Conservation (phyloP, 495 filamentous ascomycete genomes). For the Articulospora tetracladia region DNA sequence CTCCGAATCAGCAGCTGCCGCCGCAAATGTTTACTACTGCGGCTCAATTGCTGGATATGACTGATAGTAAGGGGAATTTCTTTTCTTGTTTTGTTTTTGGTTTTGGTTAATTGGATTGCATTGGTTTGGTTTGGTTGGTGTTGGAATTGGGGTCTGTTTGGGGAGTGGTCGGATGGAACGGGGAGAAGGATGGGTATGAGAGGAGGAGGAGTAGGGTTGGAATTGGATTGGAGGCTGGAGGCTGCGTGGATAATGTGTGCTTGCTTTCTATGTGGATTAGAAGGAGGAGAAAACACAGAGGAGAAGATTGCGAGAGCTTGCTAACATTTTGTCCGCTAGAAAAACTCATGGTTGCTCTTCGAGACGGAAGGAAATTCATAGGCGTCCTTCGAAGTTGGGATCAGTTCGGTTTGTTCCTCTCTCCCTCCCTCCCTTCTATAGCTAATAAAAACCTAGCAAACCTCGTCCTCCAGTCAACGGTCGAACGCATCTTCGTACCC, state of each 20-base stretch:
- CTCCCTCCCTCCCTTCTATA: neutral
- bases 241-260: no score
- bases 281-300: no score
- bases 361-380: conserved; percentile 90
- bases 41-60: conserved; percentile 89
- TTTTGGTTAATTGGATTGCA: no score
- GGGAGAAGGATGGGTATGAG: no score
- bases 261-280: no score
- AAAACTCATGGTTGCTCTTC: conserved; percentile 84
- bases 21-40: conserved; percentile 98
- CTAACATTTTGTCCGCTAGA: conserved; percentile 52
- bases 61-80: conserved; percentile 71
- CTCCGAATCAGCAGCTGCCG: conserved; percentile 51
- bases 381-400: conserved; percentile 96
- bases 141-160: neutral
- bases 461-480: conserved; percentile 85
- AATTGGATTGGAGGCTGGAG: no score
- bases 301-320: no score
- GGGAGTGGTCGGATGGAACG: neutral
- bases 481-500: conserved; percentile 69
- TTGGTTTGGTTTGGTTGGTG: neutral
- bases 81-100: neutral
- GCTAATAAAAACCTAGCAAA: conserved; percentile 58
- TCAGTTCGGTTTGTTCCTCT: conserved; percentile 75
- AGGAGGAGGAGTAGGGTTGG: no score